phyloP scores from a whole-genome alignment of 352 stramenopile species.

The Saprolegnia diclina region DNA sequence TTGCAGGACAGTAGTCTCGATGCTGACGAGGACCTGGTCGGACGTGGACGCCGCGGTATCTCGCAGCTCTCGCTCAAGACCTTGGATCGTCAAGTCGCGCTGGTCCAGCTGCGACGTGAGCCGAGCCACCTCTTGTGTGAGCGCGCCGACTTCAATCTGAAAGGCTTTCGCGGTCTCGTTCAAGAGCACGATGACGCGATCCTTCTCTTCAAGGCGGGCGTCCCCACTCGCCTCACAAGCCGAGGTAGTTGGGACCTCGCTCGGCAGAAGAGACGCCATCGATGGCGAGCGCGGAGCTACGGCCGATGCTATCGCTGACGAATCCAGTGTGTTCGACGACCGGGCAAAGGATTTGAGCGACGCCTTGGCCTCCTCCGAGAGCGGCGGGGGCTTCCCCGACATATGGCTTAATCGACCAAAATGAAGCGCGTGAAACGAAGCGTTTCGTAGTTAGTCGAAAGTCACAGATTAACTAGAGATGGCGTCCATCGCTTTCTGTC shows the following conservation, averaged over 20 bases:
- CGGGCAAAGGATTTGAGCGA: background rate
- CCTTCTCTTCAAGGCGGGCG: conserved; percentile 7
- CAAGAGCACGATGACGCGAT: conserved; percentile 23
- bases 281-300: too few species aligned
- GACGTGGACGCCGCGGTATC: background rate
- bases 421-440: too few species aligned
- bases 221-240: background rate
- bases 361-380: background rate
- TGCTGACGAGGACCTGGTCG: conserved; percentile 5
- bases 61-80: conserved; percentile 6
- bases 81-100: conserved; percentile 12
- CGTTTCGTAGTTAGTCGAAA: too few species aligned
- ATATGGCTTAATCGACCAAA: background rate
- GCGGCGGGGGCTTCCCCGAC: background rate
- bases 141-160: conserved; percentile 20
- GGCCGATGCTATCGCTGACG: too few species aligned
- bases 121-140: conserved; percentile 2
- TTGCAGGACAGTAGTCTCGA: background rate
- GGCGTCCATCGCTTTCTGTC: too few species aligned
- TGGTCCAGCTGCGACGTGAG: conserved; percentile 4
- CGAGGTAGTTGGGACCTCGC: background rate
- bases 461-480: too few species aligned
- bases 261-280: background rate
- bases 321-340: background rate
- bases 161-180: conserved; percentile 26